These are phyloP conservation scores for Nepenthes gracilis DNA, from an alignment of 148 eudicot species.

Conservation along the genomic window DNA sequence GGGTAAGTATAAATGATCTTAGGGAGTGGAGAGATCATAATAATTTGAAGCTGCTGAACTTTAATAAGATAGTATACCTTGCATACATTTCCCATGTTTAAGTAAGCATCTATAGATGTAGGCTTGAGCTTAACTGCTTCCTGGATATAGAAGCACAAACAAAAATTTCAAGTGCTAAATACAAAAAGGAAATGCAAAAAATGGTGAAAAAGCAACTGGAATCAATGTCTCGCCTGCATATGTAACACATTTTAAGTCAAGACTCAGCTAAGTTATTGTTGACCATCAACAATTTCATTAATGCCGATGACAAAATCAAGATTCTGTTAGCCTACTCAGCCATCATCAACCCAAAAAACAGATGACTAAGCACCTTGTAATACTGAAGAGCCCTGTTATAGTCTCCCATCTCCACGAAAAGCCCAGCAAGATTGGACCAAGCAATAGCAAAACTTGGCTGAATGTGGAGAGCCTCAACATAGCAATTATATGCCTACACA, in stretches of 20 bases:
- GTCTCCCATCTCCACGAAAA: conserved; percentile 90
- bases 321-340: too few species aligned
- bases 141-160: conserved; percentile 23
- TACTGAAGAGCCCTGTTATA: conserved; percentile 73
- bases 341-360: not conserved
- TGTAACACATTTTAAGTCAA: not conserved
- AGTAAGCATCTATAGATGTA: conserved; percentile 65
- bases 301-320: too few species aligned
- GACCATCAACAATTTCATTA: not conserved
- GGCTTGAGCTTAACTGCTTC: conserved; percentile 91
- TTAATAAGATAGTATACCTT: conserved; percentile 44
- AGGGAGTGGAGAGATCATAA: not conserved
- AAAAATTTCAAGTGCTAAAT: not conserved
- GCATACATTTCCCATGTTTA: conserved; percentile 83
- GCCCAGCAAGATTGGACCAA: conserved; percentile 97
- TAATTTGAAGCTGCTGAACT: conserved; percentile 1
- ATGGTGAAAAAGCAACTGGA: conserved; percentile 1
- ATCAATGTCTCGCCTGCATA: not conserved
- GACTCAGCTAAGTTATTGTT: not conserved
- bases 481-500: conserved; percentile 81
- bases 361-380: conserved; percentile 49
- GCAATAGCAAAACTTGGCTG: conserved; percentile 86
- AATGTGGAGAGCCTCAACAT: conserved; percentile 76
- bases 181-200: not conserved
- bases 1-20: not conserved